phyloP scores from a whole-genome alignment of 768 basidiomycete species.

The Mycena amicta region DNA sequence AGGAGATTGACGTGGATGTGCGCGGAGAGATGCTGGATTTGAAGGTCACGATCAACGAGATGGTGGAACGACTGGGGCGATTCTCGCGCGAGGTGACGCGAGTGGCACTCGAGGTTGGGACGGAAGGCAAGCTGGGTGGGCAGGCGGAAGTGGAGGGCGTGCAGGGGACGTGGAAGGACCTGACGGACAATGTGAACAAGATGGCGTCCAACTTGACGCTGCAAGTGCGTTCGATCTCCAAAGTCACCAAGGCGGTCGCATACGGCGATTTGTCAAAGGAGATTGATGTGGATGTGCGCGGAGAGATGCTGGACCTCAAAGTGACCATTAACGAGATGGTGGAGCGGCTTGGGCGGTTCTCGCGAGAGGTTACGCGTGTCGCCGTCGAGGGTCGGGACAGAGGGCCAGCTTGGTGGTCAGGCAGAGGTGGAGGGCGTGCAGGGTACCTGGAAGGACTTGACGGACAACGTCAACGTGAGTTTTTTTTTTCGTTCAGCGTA shows the following conservation, averaged over 20 bases:
- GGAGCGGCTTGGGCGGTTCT: conserved; percentile 16
- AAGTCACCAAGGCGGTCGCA: conserved; percentile 32
- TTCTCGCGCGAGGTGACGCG: conserved; percentile 19
- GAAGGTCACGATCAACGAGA: conserved; percentile 59
- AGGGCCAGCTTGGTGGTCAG: conserved; percentile 18
- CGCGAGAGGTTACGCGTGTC: conserved; percentile 18
- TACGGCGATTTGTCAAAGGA: conserved; percentile 4
- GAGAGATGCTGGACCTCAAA: conserved; percentile 23
- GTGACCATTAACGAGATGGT: conserved; percentile 24
- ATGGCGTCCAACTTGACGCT: conserved; percentile 61
- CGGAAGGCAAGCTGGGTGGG: conserved; percentile 13
- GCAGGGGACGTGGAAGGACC: conserved; percentile 17
- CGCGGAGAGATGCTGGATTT: conserved; percentile 68
- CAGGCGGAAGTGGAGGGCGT: conserved; percentile 18
- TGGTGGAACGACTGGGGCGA: conserved; percentile 33
- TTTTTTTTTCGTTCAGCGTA: conserved; percentile 23
- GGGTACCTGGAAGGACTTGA: conserved; percentile 22
- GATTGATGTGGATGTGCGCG: conserved; percentile 19
- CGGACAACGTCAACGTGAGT: conserved; percentile 35
- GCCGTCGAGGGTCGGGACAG: conserved; percentile 20
- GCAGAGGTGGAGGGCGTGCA: conserved; percentile 21
- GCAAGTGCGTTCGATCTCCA: conserved; percentile 59
- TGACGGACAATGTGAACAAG: conserved; percentile 45
- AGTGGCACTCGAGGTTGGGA: conserved; percentile 16
- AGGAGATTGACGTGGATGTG: conserved; percentile 69